These are phyloP conservation scores for Paraconiothyrium sp. DNA, from an alignment of 2,329 filamentous ascomycete species.

Conservation along the genomic window DNA sequence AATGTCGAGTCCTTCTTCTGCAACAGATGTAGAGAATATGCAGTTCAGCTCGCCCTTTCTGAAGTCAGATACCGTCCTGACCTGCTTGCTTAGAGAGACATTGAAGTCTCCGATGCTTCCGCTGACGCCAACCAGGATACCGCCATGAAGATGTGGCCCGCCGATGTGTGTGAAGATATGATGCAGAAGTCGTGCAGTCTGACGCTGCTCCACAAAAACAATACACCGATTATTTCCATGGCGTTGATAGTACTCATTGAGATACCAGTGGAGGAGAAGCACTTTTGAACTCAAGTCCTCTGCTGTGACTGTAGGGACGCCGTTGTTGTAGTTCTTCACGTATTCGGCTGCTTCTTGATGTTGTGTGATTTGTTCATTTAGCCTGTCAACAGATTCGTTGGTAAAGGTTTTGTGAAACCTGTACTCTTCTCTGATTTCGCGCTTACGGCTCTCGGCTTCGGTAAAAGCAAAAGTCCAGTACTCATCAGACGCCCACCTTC, in stretches of 20 bases:
- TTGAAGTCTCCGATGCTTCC: constrained; percentile 65
- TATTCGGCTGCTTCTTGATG: constrained; percentile 68
- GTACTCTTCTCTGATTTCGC: constrained; percentile 66
- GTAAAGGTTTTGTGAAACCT: constrained; percentile 41
- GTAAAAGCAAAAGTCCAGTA: constrained; percentile 78
- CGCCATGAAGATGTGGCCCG: constrained; percentile 67
- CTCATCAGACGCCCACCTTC: constrained; percentile 84
- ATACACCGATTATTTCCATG: constrained; percentile 75
- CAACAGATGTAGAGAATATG: constrained; percentile 71
- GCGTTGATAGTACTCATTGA: constrained; percentile 70
- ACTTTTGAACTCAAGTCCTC: constrained; percentile 77
- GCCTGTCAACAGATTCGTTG: constrained; percentile 41
- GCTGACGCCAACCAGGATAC: constrained; percentile 71
- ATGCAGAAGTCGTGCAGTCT: constrained; percentile 77
- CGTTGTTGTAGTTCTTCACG: constrained; percentile 64
- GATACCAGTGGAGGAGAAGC: constrained; percentile 65
- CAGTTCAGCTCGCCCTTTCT: constrained; percentile 68
- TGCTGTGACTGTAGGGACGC: constrained; percentile 47
- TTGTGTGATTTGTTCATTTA: constrained; percentile 64
- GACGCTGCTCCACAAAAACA: constrained; percentile 82
- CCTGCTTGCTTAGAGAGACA: constrained; percentile 77
- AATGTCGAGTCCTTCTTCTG: constrained; percentile 73
- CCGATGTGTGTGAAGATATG: constrained; percentile 71
- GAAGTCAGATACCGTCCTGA: constrained; percentile 74
- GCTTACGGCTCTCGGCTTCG: constrained; percentile 68